Evolutionary conservation across 169 alveolate genomes (phyloP), one percentile per base, ranked within the genome.

Genomic region (Hammondia hammondi): DNA sequence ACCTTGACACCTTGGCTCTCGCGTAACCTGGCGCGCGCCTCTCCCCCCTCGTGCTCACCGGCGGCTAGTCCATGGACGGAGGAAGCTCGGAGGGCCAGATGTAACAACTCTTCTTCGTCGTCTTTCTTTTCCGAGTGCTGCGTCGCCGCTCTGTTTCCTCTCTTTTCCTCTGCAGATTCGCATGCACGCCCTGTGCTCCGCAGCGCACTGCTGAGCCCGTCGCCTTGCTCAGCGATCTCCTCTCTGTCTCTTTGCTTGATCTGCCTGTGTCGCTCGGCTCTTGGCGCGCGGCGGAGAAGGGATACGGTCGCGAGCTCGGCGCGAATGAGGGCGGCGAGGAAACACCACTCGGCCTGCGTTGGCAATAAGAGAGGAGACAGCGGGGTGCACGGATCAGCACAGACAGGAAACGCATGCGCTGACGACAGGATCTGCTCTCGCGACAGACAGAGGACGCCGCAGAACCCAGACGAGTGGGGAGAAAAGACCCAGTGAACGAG

Each of bases 231-330:
- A 52, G 61, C 77, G 2, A 0, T 29, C 77, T 17, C 77, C 32
- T 29, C n/a, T 17, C 32, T 17, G 32, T 27, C 35, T 67, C 32
- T 32, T 67, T 27, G 32, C 24, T 17, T 6, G 0, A 67, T 7
- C 35, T 9, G 32, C 77, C 35, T 67, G 77, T 67, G 32, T 67
- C 77, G 0, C 77, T 7, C 77, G 35, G 77, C 61, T 52, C 12
- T 52, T 52, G 61, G 61, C 77, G 77, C 27, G 77, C 77, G 77
- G 77, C n/a, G 77, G 35, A 67, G 77, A 21, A 67, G 77, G 77
- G 77, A 67, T 29, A 29, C 77, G 77, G 77, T 67, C 87, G 87
- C 45, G 43, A 77, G 87, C 46, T 77, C 87, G 48, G 87, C 87
- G 56, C 87, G 43, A 77, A 77, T 32, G 29, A 77, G 87, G 21